These are phyloP conservation scores for Acanthamoeba lenticulata DNA, from an alignment of 208 protist species.

Conservation along the genomic window DNA sequence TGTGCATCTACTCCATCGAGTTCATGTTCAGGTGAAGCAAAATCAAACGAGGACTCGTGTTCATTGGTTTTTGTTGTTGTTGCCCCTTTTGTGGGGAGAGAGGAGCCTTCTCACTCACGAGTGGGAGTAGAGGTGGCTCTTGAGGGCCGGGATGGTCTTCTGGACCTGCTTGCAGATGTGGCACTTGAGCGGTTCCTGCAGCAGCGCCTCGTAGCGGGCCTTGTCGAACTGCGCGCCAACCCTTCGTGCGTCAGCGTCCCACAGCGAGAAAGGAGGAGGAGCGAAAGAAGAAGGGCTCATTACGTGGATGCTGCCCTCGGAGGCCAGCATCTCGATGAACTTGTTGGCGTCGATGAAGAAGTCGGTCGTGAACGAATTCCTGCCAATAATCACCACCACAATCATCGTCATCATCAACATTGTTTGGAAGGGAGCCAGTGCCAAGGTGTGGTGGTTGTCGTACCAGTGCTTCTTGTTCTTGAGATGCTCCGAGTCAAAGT, in stretches of 20 bases:
- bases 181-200: background rate
- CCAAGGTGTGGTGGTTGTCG: no score
- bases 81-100: no score
- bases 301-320: background rate
- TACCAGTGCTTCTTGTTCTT: conserved; percentile 65
- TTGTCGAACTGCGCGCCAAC: background rate
- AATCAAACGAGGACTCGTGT: no score
- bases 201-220: background rate
- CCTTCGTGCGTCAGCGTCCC: background rate
- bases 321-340: background rate
- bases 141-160: background rate
- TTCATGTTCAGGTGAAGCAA: background rate
- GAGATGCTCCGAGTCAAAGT: conserved; percentile 37
- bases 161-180: background rate
- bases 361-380: conserved; percentile 53
- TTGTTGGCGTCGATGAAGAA: conserved; percentile 37
- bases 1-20: conserved; percentile 15
- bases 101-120: no score
- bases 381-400: no score
- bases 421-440: no score
- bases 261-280: no score
- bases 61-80: no score
- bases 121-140: conserved; percentile 6
- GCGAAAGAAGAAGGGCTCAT: no score
- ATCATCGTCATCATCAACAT: no score